Conservation (phyloP, 768 basidiomycete species). For the Tricholomella constricta region DNA sequence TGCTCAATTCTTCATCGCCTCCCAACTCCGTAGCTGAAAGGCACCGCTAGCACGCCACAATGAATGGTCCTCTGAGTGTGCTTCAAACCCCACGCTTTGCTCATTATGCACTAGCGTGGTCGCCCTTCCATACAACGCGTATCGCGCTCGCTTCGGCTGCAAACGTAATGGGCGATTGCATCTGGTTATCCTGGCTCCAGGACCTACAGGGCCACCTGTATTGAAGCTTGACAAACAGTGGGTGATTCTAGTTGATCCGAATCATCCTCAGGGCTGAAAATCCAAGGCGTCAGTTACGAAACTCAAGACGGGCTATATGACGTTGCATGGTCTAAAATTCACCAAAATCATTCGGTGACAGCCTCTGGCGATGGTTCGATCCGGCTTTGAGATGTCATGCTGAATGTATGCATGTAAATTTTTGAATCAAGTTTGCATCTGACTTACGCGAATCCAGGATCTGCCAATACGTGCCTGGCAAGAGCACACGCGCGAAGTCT, state of each 20-base stretch:
- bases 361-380: conserved; percentile 91
- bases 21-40: conserved; percentile 2
- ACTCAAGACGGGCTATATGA: conserved; percentile 90
- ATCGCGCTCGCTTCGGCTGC: conserved; percentile 83
- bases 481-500: conserved; percentile 92
- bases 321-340: conserved; percentile 91
- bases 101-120: conserved; percentile 82
- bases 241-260: conserved; percentile 29
- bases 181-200: conserved; percentile 53
- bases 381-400: conserved; percentile 85
- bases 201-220: conserved; percentile 42
- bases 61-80: conserved; percentile 45
- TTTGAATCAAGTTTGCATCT: conserved; percentile 10
- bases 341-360: conserved; percentile 91
- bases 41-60: conserved; percentile 14
- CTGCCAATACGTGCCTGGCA: conserved; percentile 91
- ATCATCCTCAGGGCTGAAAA: conserved; percentile 20
- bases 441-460: conserved; percentile 52
- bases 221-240: conserved; percentile 70
- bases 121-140: conserved; percentile 76
- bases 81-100: conserved; percentile 82
- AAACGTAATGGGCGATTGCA: conserved; percentile 92
- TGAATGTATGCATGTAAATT: conserved; percentile 60
- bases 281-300: conserved; percentile 63
- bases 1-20: conserved; percentile 3